These are phyloP conservation scores for Parathielavia hyrcaniae DNA, from an alignment of 495 filamentous ascomycete genomes.

Conservation along the genomic window DNA sequence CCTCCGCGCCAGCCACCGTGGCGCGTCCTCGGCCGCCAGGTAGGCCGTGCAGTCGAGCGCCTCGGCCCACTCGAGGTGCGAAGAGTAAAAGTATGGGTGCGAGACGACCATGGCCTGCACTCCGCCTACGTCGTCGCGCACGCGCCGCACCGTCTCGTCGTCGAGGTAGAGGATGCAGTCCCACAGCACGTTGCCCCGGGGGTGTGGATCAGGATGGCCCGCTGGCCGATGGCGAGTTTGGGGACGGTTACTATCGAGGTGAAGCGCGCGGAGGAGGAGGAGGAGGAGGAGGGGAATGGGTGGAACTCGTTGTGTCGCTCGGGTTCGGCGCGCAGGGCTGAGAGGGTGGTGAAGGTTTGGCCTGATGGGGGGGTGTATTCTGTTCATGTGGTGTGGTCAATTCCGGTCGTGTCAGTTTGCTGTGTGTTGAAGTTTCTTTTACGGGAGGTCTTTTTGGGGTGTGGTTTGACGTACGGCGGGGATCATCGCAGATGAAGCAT, in stretches of 20 bases:
- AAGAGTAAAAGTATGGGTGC: slow-evolving; percentile 74
- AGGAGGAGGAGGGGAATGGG: slow-evolving; percentile 20
- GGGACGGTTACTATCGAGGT: slow-evolving; percentile 53
- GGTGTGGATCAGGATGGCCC: slow-evolving; percentile 59
- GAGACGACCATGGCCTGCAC: slow-evolving; percentile 69
- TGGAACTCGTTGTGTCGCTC: slow-evolving; percentile 41
- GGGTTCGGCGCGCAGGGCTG: slow-evolving; percentile 23
- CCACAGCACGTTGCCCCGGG: slow-evolving; percentile 64
- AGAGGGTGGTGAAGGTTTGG: slow-evolving; percentile 55
- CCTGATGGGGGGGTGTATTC: slow-evolving; percentile 58
- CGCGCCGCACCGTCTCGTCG: slow-evolving; percentile 50
- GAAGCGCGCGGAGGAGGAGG: slow-evolving; percentile 31
- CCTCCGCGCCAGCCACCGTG: slow-evolving; percentile 47
- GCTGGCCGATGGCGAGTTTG: slow-evolving; percentile 65
- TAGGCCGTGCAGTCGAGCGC: slow-evolving; percentile 60
- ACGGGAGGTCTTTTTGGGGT: no score
- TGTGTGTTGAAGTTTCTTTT: no score
- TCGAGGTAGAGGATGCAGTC: slow-evolving; percentile 64
- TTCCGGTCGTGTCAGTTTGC: no score
- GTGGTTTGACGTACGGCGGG: slow-evolving; percentile 40
- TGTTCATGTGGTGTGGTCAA: no score
- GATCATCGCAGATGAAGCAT: slow-evolving; percentile 73
- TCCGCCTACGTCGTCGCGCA: slow-evolving; percentile 42
- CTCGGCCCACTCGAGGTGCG: slow-evolving; percentile 60
- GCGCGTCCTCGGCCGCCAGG: slow-evolving; percentile 53